Evolutionary conservation across 2,329 filamentous ascomycete genomes (phyloP).

Genomic region (Trichoderma sp.): DNA sequence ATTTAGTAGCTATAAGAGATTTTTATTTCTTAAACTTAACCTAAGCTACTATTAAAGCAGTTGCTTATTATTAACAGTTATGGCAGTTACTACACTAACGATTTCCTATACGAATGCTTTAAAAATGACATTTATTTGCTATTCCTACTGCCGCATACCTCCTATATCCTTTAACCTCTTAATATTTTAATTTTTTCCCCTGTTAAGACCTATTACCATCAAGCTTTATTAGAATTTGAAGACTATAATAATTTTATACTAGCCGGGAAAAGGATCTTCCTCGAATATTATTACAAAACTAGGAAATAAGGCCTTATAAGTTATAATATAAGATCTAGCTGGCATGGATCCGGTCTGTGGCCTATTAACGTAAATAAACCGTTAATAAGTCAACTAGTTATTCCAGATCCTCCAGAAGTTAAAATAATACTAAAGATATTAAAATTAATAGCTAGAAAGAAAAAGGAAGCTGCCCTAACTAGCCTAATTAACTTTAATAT

Average conservation of each 20-base stretch:
- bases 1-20: neutral
- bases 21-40: neutral
- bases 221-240: neutral
- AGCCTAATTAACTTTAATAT: neutral
- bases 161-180: neutral
- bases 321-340: neutral
- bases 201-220: neutral
- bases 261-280: neutral
- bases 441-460: neutral
- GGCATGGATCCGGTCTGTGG: neutral
- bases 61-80: slow-evolving; percentile 16
- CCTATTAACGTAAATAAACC: neutral
- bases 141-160: neutral
- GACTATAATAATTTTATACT: neutral
- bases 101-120: slow-evolving; percentile 18
- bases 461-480: neutral
- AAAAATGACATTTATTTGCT: neutral
- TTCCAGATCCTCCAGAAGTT: neutral
- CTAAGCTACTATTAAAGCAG: neutral
- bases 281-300: neutral
- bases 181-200: neutral
- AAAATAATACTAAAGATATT: neutral
- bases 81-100: slow-evolving; percentile 9
- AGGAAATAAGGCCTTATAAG: neutral
- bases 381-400: neutral